Conservation (phyloP, 2,329 filamentous ascomycete genomes). For the Talaromyces sp. region DNA sequence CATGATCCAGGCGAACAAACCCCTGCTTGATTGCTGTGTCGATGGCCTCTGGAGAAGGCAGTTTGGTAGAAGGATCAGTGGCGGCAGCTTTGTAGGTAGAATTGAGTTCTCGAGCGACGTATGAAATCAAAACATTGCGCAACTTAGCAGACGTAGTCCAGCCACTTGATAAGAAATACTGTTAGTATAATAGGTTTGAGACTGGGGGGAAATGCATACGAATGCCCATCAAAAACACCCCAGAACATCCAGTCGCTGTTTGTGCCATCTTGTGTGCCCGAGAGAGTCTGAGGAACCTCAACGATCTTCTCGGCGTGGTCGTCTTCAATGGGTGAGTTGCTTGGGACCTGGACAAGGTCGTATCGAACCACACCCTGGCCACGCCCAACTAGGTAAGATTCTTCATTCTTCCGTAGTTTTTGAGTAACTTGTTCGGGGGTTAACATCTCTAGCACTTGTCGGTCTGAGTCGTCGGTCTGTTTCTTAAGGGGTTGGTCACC, state of each 20-base stretch:
- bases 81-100: slow-evolving; percentile 77
- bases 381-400: slow-evolving; percentile 84
- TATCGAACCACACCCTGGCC: slow-evolving; percentile 91
- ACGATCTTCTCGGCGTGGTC: slow-evolving; percentile 98
- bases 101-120: slow-evolving; percentile 89
- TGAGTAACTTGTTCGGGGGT: slow-evolving; percentile 89
- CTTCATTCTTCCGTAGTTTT: slow-evolving; percentile 82
- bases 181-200: slow-evolving; percentile 6
- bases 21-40: slow-evolving; percentile 89
- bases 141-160: slow-evolving; percentile 98
- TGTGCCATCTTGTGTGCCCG: slow-evolving; percentile 51
- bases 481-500: slow-evolving; percentile 86
- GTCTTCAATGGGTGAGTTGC: slow-evolving; percentile 97
- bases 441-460: slow-evolving; percentile 90
- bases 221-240: slow-evolving; percentile 97
- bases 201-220: slow-evolving; percentile 51
- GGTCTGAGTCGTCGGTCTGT: slow-evolving; percentile 75
- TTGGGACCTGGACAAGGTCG: slow-evolving; percentile 88
- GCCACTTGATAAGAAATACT: slow-evolving; percentile 54
- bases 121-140: slow-evolving; percentile 85
- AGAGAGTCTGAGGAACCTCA: slow-evolving; percentile 66
- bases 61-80: slow-evolving; percentile 51
- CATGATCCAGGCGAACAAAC: slow-evolving; percentile 82
- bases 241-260: slow-evolving; percentile 98
- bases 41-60: slow-evolving; percentile 73